Evolutionary conservation across 1,284 basidiomycete genomes (phyloP).

Genomic region (Stygiomarasmius scandens): DNA sequence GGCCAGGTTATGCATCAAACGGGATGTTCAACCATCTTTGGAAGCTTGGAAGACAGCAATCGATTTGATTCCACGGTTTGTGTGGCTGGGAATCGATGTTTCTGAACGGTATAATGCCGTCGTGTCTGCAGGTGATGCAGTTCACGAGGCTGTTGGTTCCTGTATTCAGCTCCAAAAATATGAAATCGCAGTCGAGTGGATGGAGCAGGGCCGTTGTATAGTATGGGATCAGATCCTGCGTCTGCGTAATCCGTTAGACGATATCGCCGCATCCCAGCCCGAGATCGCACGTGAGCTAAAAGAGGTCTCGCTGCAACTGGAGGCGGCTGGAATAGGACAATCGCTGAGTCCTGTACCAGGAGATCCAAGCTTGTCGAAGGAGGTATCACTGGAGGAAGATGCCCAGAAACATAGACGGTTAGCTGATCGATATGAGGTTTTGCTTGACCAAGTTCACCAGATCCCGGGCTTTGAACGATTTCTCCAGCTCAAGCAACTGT

Average conservation of each 20-base stretch:
- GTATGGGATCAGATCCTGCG: conserved; percentile 24
- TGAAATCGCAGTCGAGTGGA: conserved; percentile 23
- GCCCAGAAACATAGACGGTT: conserved; percentile 13
- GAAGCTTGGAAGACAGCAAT: neutral
- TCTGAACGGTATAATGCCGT: conserved; percentile 5
- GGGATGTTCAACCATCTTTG: neutral
- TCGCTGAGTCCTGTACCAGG: too few species aligned
- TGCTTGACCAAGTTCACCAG: neutral
- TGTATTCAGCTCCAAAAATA: conserved; percentile 7
- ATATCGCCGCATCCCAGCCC: conserved; percentile 13
- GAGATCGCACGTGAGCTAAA: conserved; percentile 17
- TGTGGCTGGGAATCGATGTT: conserved; percentile 14
- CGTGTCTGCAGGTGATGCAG: neutral
- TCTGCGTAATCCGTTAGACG: conserved; percentile 22
- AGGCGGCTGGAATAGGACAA: neutral
- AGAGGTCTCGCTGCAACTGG: conserved; percentile 3
- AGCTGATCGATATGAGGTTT: conserved; percentile 16
- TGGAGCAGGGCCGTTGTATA: conserved; percentile 26
- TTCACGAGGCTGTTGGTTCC: conserved; percentile 9
- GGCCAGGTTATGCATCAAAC: neutral
- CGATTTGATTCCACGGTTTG: conserved; percentile 10
- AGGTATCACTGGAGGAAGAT: conserved; percentile 1
- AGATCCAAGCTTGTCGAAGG: neutral
- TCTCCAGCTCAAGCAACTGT: neutral
- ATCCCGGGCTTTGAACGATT: neutral